These are phyloP conservation scores for Cokeromyces recurvatus DNA, from an alignment of 371 early-diverging fungal species.

Conservation along the genomic window DNA sequence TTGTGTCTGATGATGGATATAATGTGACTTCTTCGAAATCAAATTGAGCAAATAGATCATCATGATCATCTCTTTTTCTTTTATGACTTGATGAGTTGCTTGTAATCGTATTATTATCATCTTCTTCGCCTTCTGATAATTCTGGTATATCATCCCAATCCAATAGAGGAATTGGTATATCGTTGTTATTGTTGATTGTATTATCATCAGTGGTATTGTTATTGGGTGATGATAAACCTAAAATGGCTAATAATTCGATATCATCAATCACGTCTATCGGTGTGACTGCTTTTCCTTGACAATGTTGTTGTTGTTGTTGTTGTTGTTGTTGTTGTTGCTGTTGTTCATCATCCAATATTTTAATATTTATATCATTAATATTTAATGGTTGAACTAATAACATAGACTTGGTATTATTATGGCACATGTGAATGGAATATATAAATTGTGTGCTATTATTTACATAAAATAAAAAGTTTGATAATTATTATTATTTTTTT, in stretches of 20 bases:
- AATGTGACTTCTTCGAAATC: slow-evolving; percentile 14
- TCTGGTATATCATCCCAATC: slow-evolving; percentile 19
- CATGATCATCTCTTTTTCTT: slow-evolving; percentile 12
- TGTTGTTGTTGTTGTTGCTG: neutral
- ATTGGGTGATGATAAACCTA: slow-evolving; percentile 3
- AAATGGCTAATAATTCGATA: slow-evolving; percentile 12
- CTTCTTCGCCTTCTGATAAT: slow-evolving; percentile 11
- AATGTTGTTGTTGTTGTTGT: no score
- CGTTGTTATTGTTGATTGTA: neutral
- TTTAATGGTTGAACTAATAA: slow-evolving; percentile 1
- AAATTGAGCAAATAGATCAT: slow-evolving; percentile 19
- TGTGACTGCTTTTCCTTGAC: neutral
- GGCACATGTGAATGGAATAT: neutral
- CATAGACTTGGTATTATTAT: neutral
- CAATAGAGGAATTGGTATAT: neutral
- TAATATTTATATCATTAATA: neutral
- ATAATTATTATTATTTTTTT: no score
- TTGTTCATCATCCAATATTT: neutral
- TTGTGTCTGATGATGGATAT: no score
- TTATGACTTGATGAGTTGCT: neutral
- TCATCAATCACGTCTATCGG: slow-evolving; percentile 12
- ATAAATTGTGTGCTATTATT: neutral
- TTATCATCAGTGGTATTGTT: neutral
- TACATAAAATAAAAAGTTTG: no score
- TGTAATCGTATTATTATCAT: neutral